These are phyloP conservation scores for Favolaschia claudopus DNA, from an alignment of 768 basidiomycete genomes.

Conservation along the genomic window DNA sequence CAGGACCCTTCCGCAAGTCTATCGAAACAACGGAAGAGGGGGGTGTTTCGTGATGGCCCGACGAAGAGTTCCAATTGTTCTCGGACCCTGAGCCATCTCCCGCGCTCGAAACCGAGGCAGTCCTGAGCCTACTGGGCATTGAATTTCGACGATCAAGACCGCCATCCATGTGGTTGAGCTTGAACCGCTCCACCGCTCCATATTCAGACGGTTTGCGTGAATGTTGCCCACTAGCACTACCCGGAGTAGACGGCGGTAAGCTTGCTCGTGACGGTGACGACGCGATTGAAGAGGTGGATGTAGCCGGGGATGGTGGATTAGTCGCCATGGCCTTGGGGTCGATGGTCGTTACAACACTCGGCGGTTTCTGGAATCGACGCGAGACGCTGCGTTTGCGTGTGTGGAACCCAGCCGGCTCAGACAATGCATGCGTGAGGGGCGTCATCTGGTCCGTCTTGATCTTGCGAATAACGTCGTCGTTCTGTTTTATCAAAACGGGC, in stretches of 20 bases:
- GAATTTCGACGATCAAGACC: slow-evolving; percentile 75
- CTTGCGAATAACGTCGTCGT: slow-evolving; percentile 97
- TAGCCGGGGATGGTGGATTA: slow-evolving; percentile 91
- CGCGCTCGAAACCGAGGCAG: slow-evolving; percentile 83
- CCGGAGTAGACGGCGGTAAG: slow-evolving; percentile 75
- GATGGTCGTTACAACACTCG: slow-evolving; percentile 75
- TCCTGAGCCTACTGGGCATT: slow-evolving; percentile 87
- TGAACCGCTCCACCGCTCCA: slow-evolving; percentile 89
- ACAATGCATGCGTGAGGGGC: slow-evolving; percentile 76
- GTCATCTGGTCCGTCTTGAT: slow-evolving; percentile 90
- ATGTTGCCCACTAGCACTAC: slow-evolving; percentile 66
- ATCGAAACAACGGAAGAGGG: slow-evolving; percentile 88
- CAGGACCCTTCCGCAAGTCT: slow-evolving; percentile 77
- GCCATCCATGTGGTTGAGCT: slow-evolving; percentile 79
- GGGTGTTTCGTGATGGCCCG: slow-evolving; percentile 71
- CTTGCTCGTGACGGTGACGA: slow-evolving; percentile 87
- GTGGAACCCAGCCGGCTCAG: slow-evolving; percentile 66
- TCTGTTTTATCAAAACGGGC: slow-evolving; percentile 94
- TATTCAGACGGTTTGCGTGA: slow-evolving; percentile 89
- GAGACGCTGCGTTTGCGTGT: slow-evolving; percentile 84
- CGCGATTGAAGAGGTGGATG: slow-evolving; percentile 89
- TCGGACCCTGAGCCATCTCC: slow-evolving; percentile 85
- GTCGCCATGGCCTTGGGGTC: slow-evolving; percentile 69
- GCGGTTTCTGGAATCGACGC: slow-evolving; percentile 80
- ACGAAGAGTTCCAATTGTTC: slow-evolving; percentile 69